phyloP scores from a whole-genome alignment of 495 filamentous ascomycete species.

The Durotheca rogersii region DNA sequence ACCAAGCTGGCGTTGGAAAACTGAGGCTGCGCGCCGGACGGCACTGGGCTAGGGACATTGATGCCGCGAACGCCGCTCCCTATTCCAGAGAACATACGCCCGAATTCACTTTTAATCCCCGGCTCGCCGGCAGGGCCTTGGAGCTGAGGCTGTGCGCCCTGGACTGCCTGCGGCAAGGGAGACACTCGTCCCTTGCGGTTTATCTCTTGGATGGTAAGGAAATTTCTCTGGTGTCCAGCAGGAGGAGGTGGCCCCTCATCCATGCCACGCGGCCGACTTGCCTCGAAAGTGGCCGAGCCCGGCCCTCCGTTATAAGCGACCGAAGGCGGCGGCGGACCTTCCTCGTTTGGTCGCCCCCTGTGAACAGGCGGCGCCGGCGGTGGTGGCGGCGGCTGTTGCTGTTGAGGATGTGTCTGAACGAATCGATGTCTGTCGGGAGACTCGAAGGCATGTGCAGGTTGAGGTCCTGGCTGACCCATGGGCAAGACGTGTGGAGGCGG shows the following conservation, averaged over 20 bases:
- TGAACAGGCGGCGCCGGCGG: constrained; percentile 29
- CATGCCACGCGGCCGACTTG: constrained; percentile 45
- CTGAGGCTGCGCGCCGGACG: constrained; percentile 48
- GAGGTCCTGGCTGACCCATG: constrained; percentile 39
- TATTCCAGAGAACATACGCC: constrained; percentile 87
- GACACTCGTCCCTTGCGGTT: constrained; percentile 67
- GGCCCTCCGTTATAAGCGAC: constrained; percentile 44
- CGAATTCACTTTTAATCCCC: constrained; percentile 87
- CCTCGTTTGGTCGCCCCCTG: constrained; percentile 36
- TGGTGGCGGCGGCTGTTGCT: constrained; percentile 30
- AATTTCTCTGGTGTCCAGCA: constrained; percentile 44
- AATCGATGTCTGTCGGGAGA: constrained; percentile 52
- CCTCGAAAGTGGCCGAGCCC: constrained; percentile 40
- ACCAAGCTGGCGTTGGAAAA: constrained; percentile 41
- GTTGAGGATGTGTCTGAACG: constrained; percentile 41
- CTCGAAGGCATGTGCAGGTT: constrained; percentile 46
- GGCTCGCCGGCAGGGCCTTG: constrained; percentile 75
- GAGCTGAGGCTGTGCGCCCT: constrained; percentile 80
- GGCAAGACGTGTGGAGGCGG: constrained; percentile 45
- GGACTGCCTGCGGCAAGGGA: constrained; percentile 86
- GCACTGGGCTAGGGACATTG: constrained; percentile 49
- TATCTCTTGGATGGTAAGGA: constrained; percentile 63
- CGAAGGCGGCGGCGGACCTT: constrained; percentile 44
- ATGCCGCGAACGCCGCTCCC: constrained; percentile 77
- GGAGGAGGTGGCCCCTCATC: constrained; percentile 62